phyloP scores from a whole-genome alignment of 345 rosid genomes.

The Melastoma malabathricum region DNA sequence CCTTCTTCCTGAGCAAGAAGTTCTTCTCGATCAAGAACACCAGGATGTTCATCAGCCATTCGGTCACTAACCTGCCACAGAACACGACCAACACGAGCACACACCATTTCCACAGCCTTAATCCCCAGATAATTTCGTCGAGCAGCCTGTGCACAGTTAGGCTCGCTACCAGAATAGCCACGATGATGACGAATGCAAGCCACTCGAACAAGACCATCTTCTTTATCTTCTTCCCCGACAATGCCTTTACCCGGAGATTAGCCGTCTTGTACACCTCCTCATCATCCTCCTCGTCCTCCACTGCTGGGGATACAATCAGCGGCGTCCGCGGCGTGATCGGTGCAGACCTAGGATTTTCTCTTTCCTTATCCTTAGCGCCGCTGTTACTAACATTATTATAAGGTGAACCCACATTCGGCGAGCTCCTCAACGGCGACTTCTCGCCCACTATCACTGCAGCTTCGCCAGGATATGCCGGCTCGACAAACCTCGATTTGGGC shows the following conservation, averaged over 20 bases:
- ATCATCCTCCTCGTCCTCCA: conserved; percentile 18
- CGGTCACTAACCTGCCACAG: conserved; percentile 42
- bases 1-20: conserved; percentile 60
- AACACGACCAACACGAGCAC: conserved; percentile 37
- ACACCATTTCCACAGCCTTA: conserved; percentile 59
- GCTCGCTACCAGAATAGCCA: conserved; percentile 27
- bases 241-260: conserved; percentile 15
- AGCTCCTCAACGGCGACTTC: conserved; percentile 15
- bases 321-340: conserved; percentile 45
- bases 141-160: conserved; percentile 21
- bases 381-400: conserved; percentile 3
- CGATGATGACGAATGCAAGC: conserved; percentile 17
- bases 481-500: not conserved
- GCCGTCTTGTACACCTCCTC: conserved; percentile 21
- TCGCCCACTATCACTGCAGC: not conserved
- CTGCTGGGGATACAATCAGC: conserved; percentile 18
- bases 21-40: conserved; percentile 68
- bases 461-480: not conserved
- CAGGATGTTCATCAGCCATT: conserved; percentile 35
- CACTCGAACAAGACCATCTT: conserved; percentile 22
- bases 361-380: conserved; percentile 19
- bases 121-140: conserved; percentile 23
- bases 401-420: conserved; percentile 24
- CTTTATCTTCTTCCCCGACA: conserved; percentile 11
- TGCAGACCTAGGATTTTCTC: conserved; percentile 17